Conservation (phyloP, 2,329 filamentous ascomycete species). For the Coniochaeta sp. region DNA sequence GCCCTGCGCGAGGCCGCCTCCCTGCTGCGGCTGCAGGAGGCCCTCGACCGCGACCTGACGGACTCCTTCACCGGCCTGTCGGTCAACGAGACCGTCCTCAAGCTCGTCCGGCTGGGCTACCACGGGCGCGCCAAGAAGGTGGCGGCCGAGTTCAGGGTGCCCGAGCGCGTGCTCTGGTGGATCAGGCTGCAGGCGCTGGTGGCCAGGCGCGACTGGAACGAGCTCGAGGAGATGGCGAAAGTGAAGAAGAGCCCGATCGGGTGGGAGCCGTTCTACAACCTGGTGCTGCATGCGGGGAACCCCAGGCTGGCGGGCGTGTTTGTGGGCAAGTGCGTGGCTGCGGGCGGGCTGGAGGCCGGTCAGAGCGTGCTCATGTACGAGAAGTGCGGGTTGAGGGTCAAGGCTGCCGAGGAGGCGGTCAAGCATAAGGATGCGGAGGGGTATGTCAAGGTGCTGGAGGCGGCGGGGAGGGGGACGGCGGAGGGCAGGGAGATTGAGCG, state of each 20-base stretch:
- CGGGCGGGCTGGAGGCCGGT: conserved; percentile 46
- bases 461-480: conserved; percentile 60
- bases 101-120: conserved; percentile 75
- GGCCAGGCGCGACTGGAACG: conserved; percentile 82
- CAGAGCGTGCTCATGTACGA: conserved; percentile 88
- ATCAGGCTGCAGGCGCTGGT: conserved; percentile 79
- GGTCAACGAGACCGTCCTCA: conserved; percentile 87
- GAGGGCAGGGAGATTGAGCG: conserved; percentile 75
- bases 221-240: conserved; percentile 77
- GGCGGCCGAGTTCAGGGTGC: conserved; percentile 85
- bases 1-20: conserved; percentile 73
- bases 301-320: conserved; percentile 76
- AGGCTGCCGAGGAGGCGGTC: conserved; percentile 86
- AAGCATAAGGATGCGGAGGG: conserved; percentile 69
- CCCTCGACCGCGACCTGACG: conserved; percentile 75
- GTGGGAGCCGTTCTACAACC: conserved; percentile 96
- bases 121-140: conserved; percentile 80
- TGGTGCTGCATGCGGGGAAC: conserved; percentile 82
- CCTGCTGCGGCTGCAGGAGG: conserved; percentile 78
- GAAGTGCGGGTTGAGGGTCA: conserved; percentile 83
- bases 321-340: conserved; percentile 71
- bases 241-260: conserved; percentile 84
- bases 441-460: conserved; percentile 66
- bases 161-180: conserved; percentile 89
- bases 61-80: conserved; percentile 73